Conservation (phyloP, 2,329 filamentous ascomycete genomes). For the Rosellinia necatrix region DNA sequence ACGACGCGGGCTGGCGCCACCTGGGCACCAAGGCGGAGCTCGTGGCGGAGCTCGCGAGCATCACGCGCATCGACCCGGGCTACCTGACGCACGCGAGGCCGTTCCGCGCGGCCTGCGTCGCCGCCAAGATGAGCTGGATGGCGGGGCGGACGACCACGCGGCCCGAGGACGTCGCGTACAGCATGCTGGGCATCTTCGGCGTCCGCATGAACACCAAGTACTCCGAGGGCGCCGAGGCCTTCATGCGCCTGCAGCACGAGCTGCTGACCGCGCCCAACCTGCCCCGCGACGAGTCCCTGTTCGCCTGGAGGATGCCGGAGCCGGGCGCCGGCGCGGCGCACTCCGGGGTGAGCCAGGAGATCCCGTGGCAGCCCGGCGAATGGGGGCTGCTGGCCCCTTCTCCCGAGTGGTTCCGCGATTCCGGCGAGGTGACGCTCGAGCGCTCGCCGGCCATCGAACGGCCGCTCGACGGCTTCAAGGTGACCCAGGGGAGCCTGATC, state of each 20-base stretch:
- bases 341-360: background rate
- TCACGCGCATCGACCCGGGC: conserved; percentile 37
- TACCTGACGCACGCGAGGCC: conserved; percentile 10
- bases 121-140: conserved; percentile 40
- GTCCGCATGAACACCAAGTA: conserved; percentile 40
- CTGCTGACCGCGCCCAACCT: background rate
- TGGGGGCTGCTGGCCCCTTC: conserved; percentile 11
- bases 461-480: background rate
- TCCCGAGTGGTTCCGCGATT: conserved; percentile 8
- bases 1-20: conserved; percentile 31
- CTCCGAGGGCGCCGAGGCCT: conserved; percentile 37
- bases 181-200: conserved; percentile 38
- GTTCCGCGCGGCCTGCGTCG: conserved; percentile 31
- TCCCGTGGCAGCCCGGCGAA: background rate
- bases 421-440: background rate
- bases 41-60: conserved; percentile 30
- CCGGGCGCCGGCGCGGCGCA: background rate
- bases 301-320: conserved; percentile 7
- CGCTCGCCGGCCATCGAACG: background rate
- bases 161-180: conserved; percentile 37
- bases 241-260: conserved; percentile 29
- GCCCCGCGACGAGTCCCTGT: background rate
- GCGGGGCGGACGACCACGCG: conserved; percentile 32
- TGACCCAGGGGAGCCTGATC: background rate
- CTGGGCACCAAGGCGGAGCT: conserved; percentile 29